A percentile compares a stretch with the other conserved stretches of the same genome.
phyloP scores from a whole-genome alignment of 768 basidiomycete genomes.

The Boletus sp. region DNA sequence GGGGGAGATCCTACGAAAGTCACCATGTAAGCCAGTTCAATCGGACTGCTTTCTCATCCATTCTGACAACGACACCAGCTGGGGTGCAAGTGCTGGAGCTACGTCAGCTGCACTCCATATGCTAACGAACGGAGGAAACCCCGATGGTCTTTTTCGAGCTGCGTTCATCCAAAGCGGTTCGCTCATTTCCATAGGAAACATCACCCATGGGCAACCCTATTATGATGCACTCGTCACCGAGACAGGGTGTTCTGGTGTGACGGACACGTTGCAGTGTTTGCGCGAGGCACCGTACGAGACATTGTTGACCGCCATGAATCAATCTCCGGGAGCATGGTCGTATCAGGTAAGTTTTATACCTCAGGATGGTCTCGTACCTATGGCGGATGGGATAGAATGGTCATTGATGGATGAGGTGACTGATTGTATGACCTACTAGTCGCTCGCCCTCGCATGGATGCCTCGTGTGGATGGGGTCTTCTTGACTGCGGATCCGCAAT shows the following conservation, averaged over 20 bases:
- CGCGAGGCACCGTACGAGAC: constrained; percentile 29
- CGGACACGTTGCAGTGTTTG: constrained; percentile 35
- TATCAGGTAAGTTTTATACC: constrained; percentile 28
- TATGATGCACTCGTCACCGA: constrained; percentile 33
- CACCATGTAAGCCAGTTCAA: constrained; percentile 19
- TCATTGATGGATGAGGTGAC: no score
- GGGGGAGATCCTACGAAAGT: constrained; percentile 55
- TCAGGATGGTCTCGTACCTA: not conserved
- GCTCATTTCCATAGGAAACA: constrained; percentile 23
- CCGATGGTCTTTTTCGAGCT: constrained; percentile 26
- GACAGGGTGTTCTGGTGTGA: constrained; percentile 29
- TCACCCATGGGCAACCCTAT: constrained; percentile 20
- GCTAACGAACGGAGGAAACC: constrained; percentile 26
- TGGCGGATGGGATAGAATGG: not conserved
- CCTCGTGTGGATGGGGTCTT: constrained; percentile 42
- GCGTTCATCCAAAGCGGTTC: constrained; percentile 43
- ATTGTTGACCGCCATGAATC: constrained; percentile 33
- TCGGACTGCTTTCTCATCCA: not conserved
- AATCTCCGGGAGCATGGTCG: constrained; percentile 30
- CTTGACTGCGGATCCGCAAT: constrained; percentile 32
- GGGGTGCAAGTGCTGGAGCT: constrained; percentile 41
- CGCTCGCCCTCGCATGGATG: constrained; percentile 34
- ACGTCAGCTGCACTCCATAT: constrained; percentile 32
- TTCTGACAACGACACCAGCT: constrained; percentile 4
- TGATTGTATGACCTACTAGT: not conserved